Evolutionary conservation across 225 moss, liverwort and hornwort species (phyloP), one percentile per base, ranked within the genome.

Genomic region (Thuidium tamariscinum): DNA sequence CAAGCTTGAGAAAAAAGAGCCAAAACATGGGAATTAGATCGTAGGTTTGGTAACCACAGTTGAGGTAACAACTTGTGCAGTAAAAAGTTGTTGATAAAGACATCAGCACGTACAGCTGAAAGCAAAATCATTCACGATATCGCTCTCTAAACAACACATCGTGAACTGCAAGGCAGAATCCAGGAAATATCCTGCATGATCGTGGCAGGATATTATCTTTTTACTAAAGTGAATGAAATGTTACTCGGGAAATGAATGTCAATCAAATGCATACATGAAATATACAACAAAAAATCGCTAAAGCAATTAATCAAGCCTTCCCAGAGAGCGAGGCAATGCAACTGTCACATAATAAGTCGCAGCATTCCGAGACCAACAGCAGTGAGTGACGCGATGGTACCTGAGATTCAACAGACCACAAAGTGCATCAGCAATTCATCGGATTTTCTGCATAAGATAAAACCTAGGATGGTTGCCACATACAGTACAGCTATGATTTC

Each of bases 341-440:
- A 75, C 75, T 62, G 15, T 97, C 95, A 97, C 97, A 97, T 92
- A 73, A 97, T 79, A 60, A 98, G 89, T 75, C 97, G 97, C 61
- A 98, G 94, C 78, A 98, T 89, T 89, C 95, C 97, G 67, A 98
- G 95, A 85, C 97, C 97, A 74, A 98, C 97, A 64, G 97, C 97
- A 80, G 96, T 94, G 80, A 96, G 93, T 86, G 97, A 98, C 84
- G 92, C 96, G 90, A 98, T 93, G 55, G 95, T 95, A 92, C 96
- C 97, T 98, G 95, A 90, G 90, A 84, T 92, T 85, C 87, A 88
- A 39, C 81, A 83, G 39, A 81, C 70, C 80, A 81, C 56, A 54
- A 83, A 83, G 75, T 32, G n/a, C 26, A 87, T 90, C 80, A 88
- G 92, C 36, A 79, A 67, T 63, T 77, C 59, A 80, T 85, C 44